Conservation (phyloP, 2,329 filamentous ascomycete species). For the Zymoseptoria pseudotritici region DNA sequence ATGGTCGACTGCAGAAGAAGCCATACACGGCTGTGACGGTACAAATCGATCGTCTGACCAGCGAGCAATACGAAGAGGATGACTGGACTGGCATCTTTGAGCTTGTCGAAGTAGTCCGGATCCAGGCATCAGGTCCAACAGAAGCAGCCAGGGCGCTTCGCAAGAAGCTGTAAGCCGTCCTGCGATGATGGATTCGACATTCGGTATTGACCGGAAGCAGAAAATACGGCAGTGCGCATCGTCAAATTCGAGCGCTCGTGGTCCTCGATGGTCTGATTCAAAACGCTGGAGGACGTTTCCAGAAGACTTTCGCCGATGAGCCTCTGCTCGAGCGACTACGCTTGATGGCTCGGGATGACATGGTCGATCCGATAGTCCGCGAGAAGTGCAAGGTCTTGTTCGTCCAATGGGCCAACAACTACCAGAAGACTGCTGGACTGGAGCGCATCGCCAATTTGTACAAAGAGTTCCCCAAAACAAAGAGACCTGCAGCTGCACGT, state of each 20-base stretch:
- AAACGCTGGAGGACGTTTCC: constrained; percentile 82
- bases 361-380: constrained; percentile 79
- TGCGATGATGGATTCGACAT: neutral
- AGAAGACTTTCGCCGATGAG: constrained; percentile 82
- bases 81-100: constrained; percentile 88
- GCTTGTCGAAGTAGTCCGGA: constrained; percentile 84
- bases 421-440: constrained; percentile 73
- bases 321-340: constrained; percentile 84
- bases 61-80: constrained; percentile 83
- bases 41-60: constrained; percentile 81
- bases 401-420: constrained; percentile 74
- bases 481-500: constrained; percentile 60
- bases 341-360: constrained; percentile 74
- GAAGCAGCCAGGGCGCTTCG: constrained; percentile 88
- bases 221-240: constrained; percentile 92
- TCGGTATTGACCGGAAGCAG: constrained; percentile 31
- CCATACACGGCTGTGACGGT: constrained; percentile 92
- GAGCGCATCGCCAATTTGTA: constrained; percentile 74
- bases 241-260: constrained; percentile 79
- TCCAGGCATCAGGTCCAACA: constrained; percentile 76
- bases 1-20: constrained; percentile 50
- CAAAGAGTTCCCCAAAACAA: constrained; percentile 56
- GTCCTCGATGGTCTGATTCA: constrained; percentile 90
- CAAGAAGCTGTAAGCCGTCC: constrained; percentile 69
- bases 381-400: constrained; percentile 85